These are phyloP conservation scores for Passiflora organensis DNA, from an alignment of 345 rosid genomes.

Conservation along the genomic window DNA sequence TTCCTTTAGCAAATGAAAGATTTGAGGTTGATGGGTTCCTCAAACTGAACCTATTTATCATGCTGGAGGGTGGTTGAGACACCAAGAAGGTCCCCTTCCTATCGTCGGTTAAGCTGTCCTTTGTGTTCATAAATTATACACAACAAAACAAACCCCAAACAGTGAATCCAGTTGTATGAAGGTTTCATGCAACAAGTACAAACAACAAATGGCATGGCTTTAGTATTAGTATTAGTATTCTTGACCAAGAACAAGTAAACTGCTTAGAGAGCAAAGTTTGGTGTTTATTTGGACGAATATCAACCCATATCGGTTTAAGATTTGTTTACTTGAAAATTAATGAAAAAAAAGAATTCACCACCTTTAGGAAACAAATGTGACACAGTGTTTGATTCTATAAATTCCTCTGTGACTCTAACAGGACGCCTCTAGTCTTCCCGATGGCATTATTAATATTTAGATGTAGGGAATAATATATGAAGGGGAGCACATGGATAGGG, in stretches of 20 bases:
- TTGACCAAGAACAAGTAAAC: too few relatives aligned
- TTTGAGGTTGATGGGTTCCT: constrained; percentile 4
- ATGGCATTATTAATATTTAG: not conserved
- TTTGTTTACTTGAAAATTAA: too few relatives aligned
- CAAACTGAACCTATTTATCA: not conserved
- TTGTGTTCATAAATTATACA: not conserved
- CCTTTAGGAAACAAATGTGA: too few relatives aligned
- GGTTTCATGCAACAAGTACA: not conserved
- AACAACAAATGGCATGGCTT: too few relatives aligned
- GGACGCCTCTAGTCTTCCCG: not conserved
- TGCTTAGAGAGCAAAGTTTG: too few relatives aligned
- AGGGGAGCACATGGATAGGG: constrained; percentile 31
- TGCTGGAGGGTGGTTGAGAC: constrained; percentile 7
- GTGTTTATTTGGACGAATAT: too few relatives aligned
- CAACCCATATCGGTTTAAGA: too few relatives aligned
- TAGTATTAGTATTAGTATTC: not conserved
- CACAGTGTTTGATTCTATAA: too few relatives aligned
- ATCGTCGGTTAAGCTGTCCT: constrained; percentile 6
- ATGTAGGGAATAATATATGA: not conserved
- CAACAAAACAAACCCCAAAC: not conserved
- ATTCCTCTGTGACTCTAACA: not conserved
- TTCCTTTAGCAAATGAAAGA: not conserved
- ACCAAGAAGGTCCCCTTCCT: constrained; percentile 8
- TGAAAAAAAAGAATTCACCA: too few relatives aligned
- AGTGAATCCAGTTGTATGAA: constrained; percentile 1